Conservation (phyloP, 768 basidiomycete genomes). For the Rhizopogon vesiculosus region DNA sequence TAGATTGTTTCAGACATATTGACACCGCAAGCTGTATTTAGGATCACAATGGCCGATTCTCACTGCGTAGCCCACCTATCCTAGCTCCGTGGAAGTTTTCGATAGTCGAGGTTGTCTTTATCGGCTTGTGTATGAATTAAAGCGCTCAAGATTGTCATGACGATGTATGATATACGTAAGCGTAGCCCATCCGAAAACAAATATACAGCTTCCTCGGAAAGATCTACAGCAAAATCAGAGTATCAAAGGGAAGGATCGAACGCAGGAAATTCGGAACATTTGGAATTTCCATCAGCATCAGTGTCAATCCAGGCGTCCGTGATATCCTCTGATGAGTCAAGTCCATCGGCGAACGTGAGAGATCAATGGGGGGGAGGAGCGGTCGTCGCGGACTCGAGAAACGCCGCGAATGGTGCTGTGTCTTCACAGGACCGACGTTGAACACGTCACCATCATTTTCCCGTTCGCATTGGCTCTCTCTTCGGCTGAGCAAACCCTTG, state of each 20-base stretch:
- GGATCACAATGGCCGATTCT: not conserved
- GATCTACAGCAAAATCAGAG: not conserved
- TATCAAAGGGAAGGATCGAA: slow-evolving; percentile 6
- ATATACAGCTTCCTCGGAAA: not conserved
- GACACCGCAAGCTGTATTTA: not conserved
- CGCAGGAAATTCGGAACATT: slow-evolving; percentile 6
- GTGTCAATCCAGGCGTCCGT: slow-evolving; percentile 35
- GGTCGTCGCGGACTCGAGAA: slow-evolving; percentile 2
- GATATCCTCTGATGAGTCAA: slow-evolving; percentile 7
- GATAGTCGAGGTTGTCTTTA: not conserved
- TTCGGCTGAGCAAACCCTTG: slow-evolving; percentile 17
- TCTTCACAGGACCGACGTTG: not conserved
- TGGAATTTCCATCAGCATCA: slow-evolving; percentile 30
- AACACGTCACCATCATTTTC: slow-evolving; percentile 19
- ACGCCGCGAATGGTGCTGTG: not conserved
- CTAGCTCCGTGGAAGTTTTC: too few species aligned
- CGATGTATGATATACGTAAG: not conserved
- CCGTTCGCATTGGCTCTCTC: slow-evolving; percentile 5
- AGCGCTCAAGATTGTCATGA: not conserved
- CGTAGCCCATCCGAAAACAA: too few species aligned
- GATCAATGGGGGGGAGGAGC: slow-evolving; percentile 10
- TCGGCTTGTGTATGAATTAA: too few species aligned
- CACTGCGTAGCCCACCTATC: too few species aligned
- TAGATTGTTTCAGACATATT: not conserved
- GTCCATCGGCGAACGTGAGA: not conserved